Conservation (phyloP, 306 rosid species). For the Cucurbita ficifolia region DNA sequence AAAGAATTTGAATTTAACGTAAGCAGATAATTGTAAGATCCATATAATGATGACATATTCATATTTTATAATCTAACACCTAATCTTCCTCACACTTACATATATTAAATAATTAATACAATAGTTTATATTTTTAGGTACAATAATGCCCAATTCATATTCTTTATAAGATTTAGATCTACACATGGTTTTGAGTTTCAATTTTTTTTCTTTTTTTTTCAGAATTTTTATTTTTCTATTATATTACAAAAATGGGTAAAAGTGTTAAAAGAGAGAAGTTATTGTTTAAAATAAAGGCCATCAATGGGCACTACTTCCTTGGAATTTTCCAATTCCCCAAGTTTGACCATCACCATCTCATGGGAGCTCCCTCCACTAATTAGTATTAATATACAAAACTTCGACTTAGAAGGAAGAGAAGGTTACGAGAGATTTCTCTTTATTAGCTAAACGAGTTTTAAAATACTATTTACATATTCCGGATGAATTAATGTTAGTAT, state of each 20-base stretch:
- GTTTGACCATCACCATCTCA: conserved; percentile 20
- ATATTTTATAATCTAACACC: conserved; percentile 9
- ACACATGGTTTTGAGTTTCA: neutral
- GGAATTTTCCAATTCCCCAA: conserved; percentile 34
- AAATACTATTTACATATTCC: no score
- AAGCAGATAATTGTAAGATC: conserved; percentile 13
- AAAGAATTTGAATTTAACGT: neutral
- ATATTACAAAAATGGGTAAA: neutral
- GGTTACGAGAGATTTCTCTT: no score
- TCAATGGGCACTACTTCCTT: conserved; percentile 23
- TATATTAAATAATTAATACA: neutral
- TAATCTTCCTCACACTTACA: neutral
- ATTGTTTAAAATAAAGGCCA: conserved; percentile 21
- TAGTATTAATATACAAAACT: neutral
- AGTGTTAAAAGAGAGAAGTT: conserved; percentile 20
- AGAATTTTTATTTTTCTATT: no score
- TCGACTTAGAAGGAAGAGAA: no score
- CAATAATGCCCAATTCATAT: neutral
- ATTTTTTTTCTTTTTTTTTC: neutral
- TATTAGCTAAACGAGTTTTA: no score
- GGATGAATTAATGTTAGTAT: no score
- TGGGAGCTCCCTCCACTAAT: conserved; percentile 3
- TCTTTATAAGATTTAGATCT: neutral
- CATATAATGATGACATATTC: conserved; percentile 13
- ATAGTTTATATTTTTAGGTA: neutral